These are phyloP conservation scores for Jaenimonas drosophilae DNA, from an alignment of 208 protist species.

Conservation along the genomic window DNA sequence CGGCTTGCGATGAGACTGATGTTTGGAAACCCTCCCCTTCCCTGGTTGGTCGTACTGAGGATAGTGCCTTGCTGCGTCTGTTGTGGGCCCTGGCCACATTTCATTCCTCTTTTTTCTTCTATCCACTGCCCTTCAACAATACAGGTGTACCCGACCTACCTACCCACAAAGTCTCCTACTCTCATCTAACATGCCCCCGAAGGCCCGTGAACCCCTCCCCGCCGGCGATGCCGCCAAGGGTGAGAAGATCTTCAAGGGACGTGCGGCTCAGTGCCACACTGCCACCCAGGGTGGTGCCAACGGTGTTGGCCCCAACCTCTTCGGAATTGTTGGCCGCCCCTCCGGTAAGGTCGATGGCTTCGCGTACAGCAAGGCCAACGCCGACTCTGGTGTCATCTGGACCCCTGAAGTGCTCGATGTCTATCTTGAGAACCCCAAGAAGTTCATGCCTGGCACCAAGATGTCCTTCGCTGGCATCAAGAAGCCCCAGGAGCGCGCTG, in stretches of 20 bases:
- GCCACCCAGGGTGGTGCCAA: conserved; percentile 51
- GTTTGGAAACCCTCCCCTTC: too few relatives aligned
- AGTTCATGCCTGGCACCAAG: conserved; percentile 93
- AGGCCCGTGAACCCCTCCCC: conserved; percentile 23
- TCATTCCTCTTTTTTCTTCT: conserved; percentile 3
- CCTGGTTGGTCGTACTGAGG: too few relatives aligned
- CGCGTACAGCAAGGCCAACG: conserved; percentile 86
- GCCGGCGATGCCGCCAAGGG: conserved; percentile 43
- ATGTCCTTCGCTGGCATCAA: conserved; percentile 93
- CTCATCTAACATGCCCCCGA: conserved; percentile 23
- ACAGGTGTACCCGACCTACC: background rate
- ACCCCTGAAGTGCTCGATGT: conserved; percentile 75
- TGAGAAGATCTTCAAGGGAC: conserved; percentile 82
- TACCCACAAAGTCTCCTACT: background rate
- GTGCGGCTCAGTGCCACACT: conserved; percentile 88
- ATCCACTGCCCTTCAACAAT: conserved; percentile 1
- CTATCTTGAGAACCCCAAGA: conserved; percentile 93
- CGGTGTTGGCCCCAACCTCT: conserved; percentile 76
- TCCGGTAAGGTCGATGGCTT: conserved; percentile 84
- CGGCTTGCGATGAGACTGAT: too few relatives aligned
- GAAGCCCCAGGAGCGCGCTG: conserved; percentile 77
- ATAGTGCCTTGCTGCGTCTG: background rate
- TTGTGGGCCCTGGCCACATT: background rate
- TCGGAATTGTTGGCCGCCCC: conserved; percentile 74
- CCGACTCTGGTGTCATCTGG: conserved; percentile 77